phyloP scores from a whole-genome alignment of 108 stramenopile species.

The Aurantiochytrium sp. region DNA sequence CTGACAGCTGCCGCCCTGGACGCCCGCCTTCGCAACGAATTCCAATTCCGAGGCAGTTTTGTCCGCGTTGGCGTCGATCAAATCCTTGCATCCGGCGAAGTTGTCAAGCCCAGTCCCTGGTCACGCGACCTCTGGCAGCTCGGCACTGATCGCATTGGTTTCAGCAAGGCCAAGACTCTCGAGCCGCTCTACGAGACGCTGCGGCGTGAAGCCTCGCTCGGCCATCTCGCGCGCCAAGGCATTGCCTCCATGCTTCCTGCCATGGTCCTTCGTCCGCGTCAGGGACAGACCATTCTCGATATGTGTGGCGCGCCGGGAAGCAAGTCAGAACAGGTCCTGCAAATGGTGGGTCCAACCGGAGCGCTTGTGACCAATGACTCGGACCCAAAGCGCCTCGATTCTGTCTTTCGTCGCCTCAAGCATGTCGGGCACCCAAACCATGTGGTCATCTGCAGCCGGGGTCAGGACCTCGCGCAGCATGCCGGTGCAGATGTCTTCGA shows the following conservation, averaged over 20 bases:
- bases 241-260: conserved; percentile 26
- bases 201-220: not conserved
- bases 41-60: not conserved
- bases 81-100: not conserved
- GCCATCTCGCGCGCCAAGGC: conserved; percentile 25
- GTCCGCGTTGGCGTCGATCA: not conserved
- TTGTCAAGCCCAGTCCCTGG: not conserved
- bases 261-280: not conserved
- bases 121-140: not conserved
- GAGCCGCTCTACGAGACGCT: not conserved
- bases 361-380: conserved; percentile 72
- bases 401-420: not conserved
- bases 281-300: conserved; percentile 52
- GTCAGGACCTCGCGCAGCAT: not conserved
- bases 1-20: not conserved
- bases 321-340: conserved; percentile 64
- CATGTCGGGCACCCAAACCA: not conserved
- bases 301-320: conserved; percentile 72
- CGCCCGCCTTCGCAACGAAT: not conserved
- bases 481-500: conserved; percentile 33
- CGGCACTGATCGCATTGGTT: not conserved
- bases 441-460: conserved; percentile 2
- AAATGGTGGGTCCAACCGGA: not conserved
- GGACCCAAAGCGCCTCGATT: conserved; percentile 50
- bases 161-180: not conserved